These are phyloP conservation scores for Trametes cingulata DNA, from an alignment of 768 basidiomycete genomes.

Conservation along the genomic window DNA sequence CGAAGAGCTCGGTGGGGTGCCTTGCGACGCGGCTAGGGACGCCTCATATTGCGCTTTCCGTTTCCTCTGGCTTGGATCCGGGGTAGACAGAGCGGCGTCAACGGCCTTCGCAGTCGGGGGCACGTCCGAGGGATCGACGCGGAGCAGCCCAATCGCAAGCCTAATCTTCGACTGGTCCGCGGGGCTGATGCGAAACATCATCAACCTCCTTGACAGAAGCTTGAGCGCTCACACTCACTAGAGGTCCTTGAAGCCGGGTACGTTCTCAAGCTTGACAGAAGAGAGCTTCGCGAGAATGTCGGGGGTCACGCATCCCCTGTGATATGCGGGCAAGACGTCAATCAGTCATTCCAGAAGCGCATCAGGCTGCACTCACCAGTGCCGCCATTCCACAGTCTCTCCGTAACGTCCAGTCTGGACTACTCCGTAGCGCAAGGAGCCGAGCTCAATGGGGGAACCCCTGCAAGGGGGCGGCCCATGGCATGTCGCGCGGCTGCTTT, in stretches of 20 bases:
- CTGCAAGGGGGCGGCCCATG: conserved; percentile 63
- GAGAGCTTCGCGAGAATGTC: conserved; percentile 55
- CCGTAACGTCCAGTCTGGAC: conserved; percentile 47
- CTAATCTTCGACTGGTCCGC: conserved; percentile 67
- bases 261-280: conserved; percentile 38
- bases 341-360: conserved; percentile 4
- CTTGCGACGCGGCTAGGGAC: conserved; percentile 15
- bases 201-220: background rate
- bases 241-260: conserved; percentile 54
- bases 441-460: conserved; percentile 51
- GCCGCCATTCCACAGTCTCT: conserved; percentile 72
- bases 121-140: conserved; percentile 58
- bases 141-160: conserved; percentile 53
- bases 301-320: conserved; percentile 73
- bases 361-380: conserved; percentile 53
- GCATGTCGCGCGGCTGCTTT: conserved; percentile 67
- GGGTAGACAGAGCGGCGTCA: conserved; percentile 9
- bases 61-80: conserved; percentile 43
- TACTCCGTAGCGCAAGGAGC: conserved; percentile 66
- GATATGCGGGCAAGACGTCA: background rate
- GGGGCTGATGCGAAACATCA: conserved; percentile 37
- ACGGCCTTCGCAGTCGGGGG: conserved; percentile 44
- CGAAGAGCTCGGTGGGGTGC: conserved; percentile 19
- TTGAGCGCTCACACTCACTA: conserved; percentile 43
- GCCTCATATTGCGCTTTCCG: conserved; percentile 41